Conservation (phyloP, 1,284 basidiomycete species). For the Leccinum griseonigrum region DNA sequence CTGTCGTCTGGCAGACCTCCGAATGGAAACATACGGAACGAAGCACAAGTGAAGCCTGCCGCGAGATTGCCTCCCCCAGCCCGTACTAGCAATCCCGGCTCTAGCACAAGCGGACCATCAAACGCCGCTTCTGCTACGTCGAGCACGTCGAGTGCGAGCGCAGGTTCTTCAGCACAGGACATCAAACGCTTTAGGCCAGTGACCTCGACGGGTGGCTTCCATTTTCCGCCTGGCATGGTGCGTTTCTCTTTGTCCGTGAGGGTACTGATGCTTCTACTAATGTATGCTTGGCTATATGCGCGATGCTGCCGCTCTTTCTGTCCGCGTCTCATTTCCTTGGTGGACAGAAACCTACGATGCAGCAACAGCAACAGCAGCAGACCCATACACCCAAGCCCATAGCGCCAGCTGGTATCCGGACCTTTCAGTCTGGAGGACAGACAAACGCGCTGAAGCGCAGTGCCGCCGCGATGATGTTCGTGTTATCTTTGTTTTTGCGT, state of each 20-base stretch:
- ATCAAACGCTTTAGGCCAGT: slow-evolving; percentile 31
- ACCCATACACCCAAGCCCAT: slow-evolving; percentile 1
- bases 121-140: slow-evolving; percentile 6
- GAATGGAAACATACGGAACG: not conserved
- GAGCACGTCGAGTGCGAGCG: slow-evolving; percentile 6
- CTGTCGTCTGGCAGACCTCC: not conserved
- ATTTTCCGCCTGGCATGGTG: slow-evolving; percentile 49
- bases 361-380: slow-evolving; percentile 1
- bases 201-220: slow-evolving; percentile 51
- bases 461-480: slow-evolving; percentile 42
- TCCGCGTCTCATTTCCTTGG: not conserved
- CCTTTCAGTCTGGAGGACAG: slow-evolving; percentile 11
- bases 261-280: not conserved
- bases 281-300: slow-evolving; percentile 5
- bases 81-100: not conserved
- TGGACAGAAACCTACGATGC: not conserved
- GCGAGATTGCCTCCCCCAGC: not conserved
- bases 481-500: not conserved
- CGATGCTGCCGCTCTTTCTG: not conserved
- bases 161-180: not conserved
- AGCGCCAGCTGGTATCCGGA: slow-evolving; percentile 1
- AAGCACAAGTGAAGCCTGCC: slow-evolving; percentile 1
- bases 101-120: slow-evolving; percentile 2
- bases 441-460: slow-evolving; percentile 37
- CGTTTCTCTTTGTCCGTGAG: not conserved